Evolutionary conservation across 1,139 yeast species (phyloP).

Genomic region (Hansenula sp.): DNA sequence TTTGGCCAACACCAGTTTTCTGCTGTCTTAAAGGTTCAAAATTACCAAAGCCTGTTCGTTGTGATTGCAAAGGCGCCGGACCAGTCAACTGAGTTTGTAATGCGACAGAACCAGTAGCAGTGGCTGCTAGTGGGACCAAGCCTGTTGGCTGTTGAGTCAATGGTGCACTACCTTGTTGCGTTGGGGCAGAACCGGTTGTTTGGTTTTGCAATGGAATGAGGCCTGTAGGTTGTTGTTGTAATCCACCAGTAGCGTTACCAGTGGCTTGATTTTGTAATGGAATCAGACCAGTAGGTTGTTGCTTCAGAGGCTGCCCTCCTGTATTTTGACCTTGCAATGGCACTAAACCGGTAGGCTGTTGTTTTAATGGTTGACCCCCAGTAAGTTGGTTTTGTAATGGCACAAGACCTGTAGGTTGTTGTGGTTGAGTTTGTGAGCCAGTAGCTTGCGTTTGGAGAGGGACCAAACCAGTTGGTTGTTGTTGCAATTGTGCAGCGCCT

Average conservation of each 20-base stretch:
- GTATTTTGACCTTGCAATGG: conserved; percentile 30
- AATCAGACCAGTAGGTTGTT: conserved; percentile 29
- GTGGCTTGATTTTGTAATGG: conserved; percentile 31
- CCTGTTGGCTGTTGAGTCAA: conserved; percentile 37
- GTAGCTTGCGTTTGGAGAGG: conserved; percentile 29
- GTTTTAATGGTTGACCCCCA: conserved; percentile 28
- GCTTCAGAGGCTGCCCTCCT: conserved; percentile 21
- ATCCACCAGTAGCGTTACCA: conserved; percentile 26
- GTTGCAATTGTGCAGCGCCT: conserved; percentile 20
- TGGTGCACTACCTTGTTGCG: conserved; percentile 20
- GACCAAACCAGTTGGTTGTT: conserved; percentile 6
- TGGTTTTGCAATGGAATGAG: conserved; percentile 25
- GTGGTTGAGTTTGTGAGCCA: conserved; percentile 15
- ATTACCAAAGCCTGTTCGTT: conserved; percentile 33
- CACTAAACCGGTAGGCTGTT: conserved; percentile 23
- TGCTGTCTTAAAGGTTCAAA: conserved; percentile 21
- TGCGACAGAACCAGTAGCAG: conserved; percentile 32
- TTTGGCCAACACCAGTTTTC: conserved; percentile 57
- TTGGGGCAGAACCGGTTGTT: conserved; percentile 22
- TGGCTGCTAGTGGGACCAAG: conserved; percentile 26
- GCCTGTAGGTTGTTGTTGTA: conserved; percentile 27
- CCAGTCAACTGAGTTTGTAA: conserved; percentile 7
- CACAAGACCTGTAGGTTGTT: conserved; percentile 29
- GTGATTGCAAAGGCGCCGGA: conserved; percentile 15
- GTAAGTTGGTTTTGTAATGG: conserved; percentile 32